Evolutionary conservation across 768 basidiomycete genomes (phyloP), one percentile per base, ranked within the genome.

Genomic region (Obba rivulosa): DNA sequence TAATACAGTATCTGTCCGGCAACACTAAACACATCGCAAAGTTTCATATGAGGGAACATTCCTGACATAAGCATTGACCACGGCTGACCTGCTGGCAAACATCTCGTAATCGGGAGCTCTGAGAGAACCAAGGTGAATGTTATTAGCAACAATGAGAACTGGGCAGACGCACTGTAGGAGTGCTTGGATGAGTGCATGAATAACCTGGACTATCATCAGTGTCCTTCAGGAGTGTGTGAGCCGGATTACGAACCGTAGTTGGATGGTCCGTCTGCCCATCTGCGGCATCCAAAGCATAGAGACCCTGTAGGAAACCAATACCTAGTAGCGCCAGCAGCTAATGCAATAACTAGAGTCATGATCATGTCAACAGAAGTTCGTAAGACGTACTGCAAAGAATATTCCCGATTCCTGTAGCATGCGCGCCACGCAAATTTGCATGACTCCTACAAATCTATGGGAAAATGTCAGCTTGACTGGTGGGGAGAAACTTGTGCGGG

Each of bases 351-450:
- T 41, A 48, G 34, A 10, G 37, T 36, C 10, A 43, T 43, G 8
- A 38, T 38, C 20, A 20, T 38, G 37, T 8, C 21, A 20, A 4
- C 4, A 8, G 21, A 28, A 11, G 35, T 8, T 2, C n/a, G 18
- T 16, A 7, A 16, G 5, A 66, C 76, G 34, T 57, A 94, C 87
- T 44, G 87, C 87, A 66, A 94, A 92, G 70, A 94, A 94, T 41
- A 96, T 75, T 3, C 89, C 85, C 17, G 91, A 93, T 66, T 97
- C 92, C 60, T 87, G 84, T 53, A 97, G 67, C 93, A 97, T 97
- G 11, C 92, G 77, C 17, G 89, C 82, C 2, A 95, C 82, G 52
- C 93, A 94, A 23, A 97, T 92, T 62, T 95, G 92, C 83, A 96
- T 83, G 0, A 87, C 92, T 8, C 93, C 93, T 40, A 97, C 81